Conservation (phyloP, 192 early-diverging fungal species). For the Mortierella alpina region DNA sequence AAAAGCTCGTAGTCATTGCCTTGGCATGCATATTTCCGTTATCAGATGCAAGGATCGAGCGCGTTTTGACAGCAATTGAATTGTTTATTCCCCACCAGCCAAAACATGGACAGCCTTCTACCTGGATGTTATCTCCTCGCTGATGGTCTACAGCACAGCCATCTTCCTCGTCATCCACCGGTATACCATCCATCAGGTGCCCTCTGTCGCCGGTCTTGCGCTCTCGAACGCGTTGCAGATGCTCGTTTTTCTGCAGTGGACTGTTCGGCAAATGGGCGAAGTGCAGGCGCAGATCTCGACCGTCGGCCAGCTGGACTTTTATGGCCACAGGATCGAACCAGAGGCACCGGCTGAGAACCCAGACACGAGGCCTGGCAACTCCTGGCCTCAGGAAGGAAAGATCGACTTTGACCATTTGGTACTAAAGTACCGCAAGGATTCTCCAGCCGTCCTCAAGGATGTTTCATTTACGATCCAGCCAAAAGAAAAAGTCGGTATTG, state of each 20-base stretch:
- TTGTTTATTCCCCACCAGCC: slow-evolving; percentile 15
- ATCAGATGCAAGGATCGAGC: too few relatives aligned
- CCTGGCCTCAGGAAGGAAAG: slow-evolving; percentile 71
- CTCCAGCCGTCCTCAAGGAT: slow-evolving; percentile 40
- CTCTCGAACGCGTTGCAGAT: slow-evolving; percentile 42
- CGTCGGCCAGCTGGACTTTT: slow-evolving; percentile 79
- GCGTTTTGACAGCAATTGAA: neutral
- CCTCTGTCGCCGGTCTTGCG: slow-evolving; percentile 36
- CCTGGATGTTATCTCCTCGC: slow-evolving; percentile 65
- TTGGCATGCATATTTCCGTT: too few relatives aligned
- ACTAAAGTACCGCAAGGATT: slow-evolving; percentile 66
- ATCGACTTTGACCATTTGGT: slow-evolving; percentile 70
- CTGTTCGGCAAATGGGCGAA: slow-evolving; percentile 29
- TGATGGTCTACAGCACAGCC: slow-evolving; percentile 71
- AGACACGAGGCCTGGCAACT: slow-evolving; percentile 19
- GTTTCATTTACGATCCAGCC: slow-evolving; percentile 67
- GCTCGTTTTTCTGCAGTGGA: slow-evolving; percentile 38
- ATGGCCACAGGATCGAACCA: slow-evolving; percentile 63
- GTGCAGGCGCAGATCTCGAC: slow-evolving; percentile 30
- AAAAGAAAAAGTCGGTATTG: slow-evolving; percentile 86
- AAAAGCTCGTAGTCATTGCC: too few relatives aligned
- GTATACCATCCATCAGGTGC: slow-evolving; percentile 13
- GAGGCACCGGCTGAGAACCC: slow-evolving; percentile 66
- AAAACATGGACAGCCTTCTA: slow-evolving; percentile 66
- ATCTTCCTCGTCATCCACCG: slow-evolving; percentile 63